Base-by-base conservation (phyloP, 441 rosid species). In the Erodium trifolium region DNA sequence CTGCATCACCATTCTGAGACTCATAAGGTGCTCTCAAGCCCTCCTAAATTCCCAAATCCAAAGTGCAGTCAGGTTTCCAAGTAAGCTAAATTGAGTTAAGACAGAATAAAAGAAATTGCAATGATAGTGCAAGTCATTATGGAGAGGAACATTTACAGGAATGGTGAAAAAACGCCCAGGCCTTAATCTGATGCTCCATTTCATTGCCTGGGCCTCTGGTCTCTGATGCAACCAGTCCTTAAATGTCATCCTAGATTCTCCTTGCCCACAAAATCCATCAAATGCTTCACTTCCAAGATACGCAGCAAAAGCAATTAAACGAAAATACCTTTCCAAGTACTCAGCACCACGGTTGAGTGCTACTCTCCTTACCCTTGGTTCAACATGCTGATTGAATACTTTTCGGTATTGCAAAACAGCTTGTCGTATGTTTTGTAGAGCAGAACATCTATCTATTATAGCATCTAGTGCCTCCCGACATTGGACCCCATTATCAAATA, bases 221-320 rank as follows among this genome's bases (percentile, higher is more conserved):
- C 97, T 87, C 78, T 92, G 96, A 79, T 90, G 86, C 80, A 90
- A 78, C 97, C 98, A 95, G 70, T 75, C 82, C 82, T 90, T 92
- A 80, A 88, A 95, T 35, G 95, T 89, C 90, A 89, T 85, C 81
- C 75, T 88, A 67, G 82, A 72, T 69, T 81, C 87, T 77, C 96
- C 99, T 84, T 88, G 90, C 49, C 83, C 87, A 73, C 96, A 92
- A 72, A 85, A 88, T 39, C 89, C 96, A 78, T 95, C 96, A 78
- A 90, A 87, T 77, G 96, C 92, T 82, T 87, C 87, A 78, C 98
- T 92, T 78, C 99, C 99, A 77, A 95, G 92, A 82, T 95, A 95
- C 35, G 99, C 96, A 47, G 99, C 92, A 81, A 95, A 95, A 47
- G 98, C 95, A 83, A 95, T 92, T 81, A 95, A 82, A 63, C 89